These are phyloP conservation scores for Basipetospora chlamydospora DNA, from an alignment of 2,329 filamentous ascomycete genomes.

Conservation along the genomic window DNA sequence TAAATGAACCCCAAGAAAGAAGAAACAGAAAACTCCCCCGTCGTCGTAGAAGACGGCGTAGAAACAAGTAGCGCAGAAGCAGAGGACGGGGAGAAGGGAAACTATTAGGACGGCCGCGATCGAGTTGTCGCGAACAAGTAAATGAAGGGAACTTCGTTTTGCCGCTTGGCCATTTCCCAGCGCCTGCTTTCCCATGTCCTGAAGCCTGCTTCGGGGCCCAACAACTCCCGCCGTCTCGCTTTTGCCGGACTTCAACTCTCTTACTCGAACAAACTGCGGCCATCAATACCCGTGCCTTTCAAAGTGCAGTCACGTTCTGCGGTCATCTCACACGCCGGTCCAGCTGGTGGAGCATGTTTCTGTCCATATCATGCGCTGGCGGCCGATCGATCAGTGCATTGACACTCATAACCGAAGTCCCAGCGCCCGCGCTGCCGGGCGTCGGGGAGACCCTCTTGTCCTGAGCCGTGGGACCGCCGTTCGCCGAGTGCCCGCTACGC, in stretches of 20 bases:
- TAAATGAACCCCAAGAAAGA: too few species aligned
- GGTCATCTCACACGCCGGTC: background rate
- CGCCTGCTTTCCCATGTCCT: background rate
- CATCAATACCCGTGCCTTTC: too few species aligned
- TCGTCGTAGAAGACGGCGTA: background rate
- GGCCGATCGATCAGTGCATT: constrained; percentile 1
- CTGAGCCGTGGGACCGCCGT: background rate
- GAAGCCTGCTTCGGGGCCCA: background rate
- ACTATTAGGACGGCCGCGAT: background rate
- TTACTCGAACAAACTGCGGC: background rate
- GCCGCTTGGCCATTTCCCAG: background rate
- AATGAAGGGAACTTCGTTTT: background rate
- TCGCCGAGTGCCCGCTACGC: background rate
- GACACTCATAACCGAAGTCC: constrained; percentile 3
- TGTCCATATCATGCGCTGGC: background rate
- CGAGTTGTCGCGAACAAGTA: constrained; percentile 1
- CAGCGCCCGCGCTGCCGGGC: background rate
- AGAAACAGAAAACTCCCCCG: constrained; percentile 3
- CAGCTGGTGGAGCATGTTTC: constrained; percentile 2
- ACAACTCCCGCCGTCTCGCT: background rate
- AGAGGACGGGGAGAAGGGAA: background rate
- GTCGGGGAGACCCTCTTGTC: background rate
- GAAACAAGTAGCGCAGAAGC: background rate
- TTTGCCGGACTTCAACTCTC: background rate
- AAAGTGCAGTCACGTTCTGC: too few species aligned